Base-by-base conservation (phyloP, 129 eudicot genomes). In the Flaveria trinervia region DNA sequence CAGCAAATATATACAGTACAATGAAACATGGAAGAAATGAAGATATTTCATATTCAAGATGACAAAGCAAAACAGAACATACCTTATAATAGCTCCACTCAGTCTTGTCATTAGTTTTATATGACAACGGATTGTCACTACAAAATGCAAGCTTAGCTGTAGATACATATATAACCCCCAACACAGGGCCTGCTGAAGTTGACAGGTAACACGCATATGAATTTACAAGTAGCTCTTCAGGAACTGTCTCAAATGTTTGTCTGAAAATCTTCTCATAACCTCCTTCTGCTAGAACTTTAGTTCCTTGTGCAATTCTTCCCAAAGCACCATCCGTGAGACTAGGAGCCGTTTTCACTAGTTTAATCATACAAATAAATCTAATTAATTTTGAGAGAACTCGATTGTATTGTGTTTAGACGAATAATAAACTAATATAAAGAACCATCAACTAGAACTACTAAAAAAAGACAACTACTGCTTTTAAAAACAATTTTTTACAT, bases 61-160 rank as follows among this genome's bases (percentile, higher is more conserved):
- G 36, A 68, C 14, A 30, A 56, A 45, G 44, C 18, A 36, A 26
- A 77, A 60, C 22, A 18, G 46, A 4, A 68, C 71, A 59, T 86
- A 92, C 98, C 98, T 92, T 92, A 78, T 92, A 92, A 82, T 90
- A 88, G 86, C 96, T 92, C 98, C 98, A 92, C 66, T 92, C 98
- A 25, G 89, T 88, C 81, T 86, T 86, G 70, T 86, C 88, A 48
- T 79, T 77, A 56, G 82, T 68, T 85, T 88, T 84, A 74, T 89
- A 92, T 3, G 98, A 88, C 61, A 92, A 85, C 20, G 98, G 98
- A 50, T 75, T 92, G 81, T 92, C 98, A 66, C 96, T 92, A 76
- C 92, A 92, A 77, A 88, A 92, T 70, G 98, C 98, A 77, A 92
- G 87, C 82, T 92, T 92, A 54, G 90, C 90, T 10, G 93, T 88